Base-by-base conservation (phyloP, 139 green algal genomes). In the Chloropicon primus region DNA sequence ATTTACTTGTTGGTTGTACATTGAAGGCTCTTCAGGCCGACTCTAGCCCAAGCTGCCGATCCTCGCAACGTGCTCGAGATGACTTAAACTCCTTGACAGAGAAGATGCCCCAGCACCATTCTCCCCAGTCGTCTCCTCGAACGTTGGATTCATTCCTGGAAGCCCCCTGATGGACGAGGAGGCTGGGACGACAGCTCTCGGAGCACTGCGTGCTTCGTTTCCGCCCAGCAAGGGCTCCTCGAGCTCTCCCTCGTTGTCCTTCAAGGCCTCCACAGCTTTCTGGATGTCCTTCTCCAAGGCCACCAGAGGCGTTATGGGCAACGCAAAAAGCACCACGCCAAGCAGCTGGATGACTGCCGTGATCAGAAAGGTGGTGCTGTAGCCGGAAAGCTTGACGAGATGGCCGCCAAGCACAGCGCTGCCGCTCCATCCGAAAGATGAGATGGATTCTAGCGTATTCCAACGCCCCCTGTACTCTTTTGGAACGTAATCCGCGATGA, bases 401-500 rank as follows among this genome's bases (percentile, higher is more conserved):
- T 80, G 82, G 54, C 87, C 87, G 17, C 87, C 87, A 22, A 91
- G 24, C 10, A 86, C 74, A 2, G 87, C 87, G 17, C 54, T 82
- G 75, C 87, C 87, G 24, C 73, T 81, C 87, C 87, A 91, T 0
- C 83, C 80, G 74, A 88, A 90, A 2, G 24, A 28, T 1, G 80
- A 84, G 3, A 87, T 62, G 0, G 73, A 29, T 72, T 86, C 85
- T 22, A 89, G 76, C 72, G 77, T 85, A 81, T 83, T 86, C 85
- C 85, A 89, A 2, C 26, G 27, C 10, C 78, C 81, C 2, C 85
- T 41, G 28, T 62, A 22, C 77, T 84, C 73, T 74, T 89, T 89
- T 53, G 82, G 74, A 0, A 88, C 83, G 76, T 79, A 83, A 78
- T 85, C 85, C 83, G 86, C 88, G 27, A 91, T 79, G 17, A 91